Percentiles rank a stretch among this genome's conserved stretches.
Conservation (phyloP, 1,284 basidiomycete genomes). For the Apiotrichum gracile region DNA sequence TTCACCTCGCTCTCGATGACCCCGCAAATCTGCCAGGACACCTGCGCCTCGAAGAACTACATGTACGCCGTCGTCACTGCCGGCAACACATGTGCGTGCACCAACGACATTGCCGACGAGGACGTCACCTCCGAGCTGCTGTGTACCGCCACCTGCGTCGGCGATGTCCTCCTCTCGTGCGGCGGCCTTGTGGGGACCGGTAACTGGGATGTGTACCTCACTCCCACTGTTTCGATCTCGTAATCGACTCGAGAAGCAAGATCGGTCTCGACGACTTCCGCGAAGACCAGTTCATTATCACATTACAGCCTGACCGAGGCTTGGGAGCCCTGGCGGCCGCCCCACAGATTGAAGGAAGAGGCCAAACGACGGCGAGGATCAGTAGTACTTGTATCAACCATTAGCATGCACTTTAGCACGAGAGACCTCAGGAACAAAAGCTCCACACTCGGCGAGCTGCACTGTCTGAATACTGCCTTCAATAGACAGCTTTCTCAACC, state of each 20-base stretch:
- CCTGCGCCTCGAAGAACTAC: not conserved
- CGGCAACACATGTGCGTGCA: not conserved
- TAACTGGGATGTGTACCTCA: not conserved
- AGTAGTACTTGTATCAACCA: no score
- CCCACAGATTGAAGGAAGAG: no score
- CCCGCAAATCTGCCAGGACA: not conserved
- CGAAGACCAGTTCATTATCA: no score
- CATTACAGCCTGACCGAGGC: no score
- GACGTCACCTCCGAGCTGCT: not conserved
- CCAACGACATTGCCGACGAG: not conserved
- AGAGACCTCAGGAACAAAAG: no score
- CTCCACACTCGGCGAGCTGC: no score
- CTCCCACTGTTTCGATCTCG: not conserved
- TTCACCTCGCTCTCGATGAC: not conserved
- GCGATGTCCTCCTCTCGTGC: not conserved
- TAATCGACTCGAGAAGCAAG: not conserved
- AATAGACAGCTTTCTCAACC: not conserved
- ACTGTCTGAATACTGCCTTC: not conserved
- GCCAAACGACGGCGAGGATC: no score
- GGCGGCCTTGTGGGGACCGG: not conserved
- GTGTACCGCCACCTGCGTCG: not conserved
- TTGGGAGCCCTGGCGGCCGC: no score
- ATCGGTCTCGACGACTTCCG: no score
- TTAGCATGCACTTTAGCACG: no score
- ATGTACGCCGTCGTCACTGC: not conserved